phyloP scores from a whole-genome alignment of 306 rosid genomes.

The Vigna mungo region DNA sequence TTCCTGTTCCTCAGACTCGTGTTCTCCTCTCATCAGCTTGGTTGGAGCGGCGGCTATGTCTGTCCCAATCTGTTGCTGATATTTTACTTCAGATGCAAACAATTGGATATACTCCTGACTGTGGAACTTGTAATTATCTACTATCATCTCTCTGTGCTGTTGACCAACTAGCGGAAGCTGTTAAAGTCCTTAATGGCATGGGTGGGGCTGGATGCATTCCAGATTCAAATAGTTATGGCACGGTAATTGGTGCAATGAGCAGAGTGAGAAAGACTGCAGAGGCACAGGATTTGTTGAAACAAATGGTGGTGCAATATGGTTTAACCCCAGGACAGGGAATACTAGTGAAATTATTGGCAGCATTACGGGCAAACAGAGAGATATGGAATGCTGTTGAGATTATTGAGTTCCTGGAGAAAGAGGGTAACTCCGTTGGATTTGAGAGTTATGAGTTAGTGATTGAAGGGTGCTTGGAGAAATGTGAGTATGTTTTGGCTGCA shows the following conservation, averaged over 20 bases:
- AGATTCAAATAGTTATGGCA: constrained; percentile 66
- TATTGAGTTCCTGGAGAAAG: constrained; percentile 67
- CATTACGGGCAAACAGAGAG: constrained; percentile 75
- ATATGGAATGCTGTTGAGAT: constrained; percentile 71
- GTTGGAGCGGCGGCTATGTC: constrained; percentile 52
- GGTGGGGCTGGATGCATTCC: constrained; percentile 79
- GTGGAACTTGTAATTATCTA: constrained; percentile 68
- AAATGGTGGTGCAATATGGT: constrained; percentile 65
- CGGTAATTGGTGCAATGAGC: constrained; percentile 67
- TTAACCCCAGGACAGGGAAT: constrained; percentile 75
- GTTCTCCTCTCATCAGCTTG: constrained; percentile 75
- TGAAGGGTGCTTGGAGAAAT: constrained; percentile 79
- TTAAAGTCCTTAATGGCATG: constrained; percentile 75
- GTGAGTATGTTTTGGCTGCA: constrained; percentile 77
- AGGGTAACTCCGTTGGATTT: constrained; percentile 63
- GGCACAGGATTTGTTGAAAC: constrained; percentile 62
- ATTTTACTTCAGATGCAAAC: constrained; percentile 70
- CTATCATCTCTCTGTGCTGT: constrained; percentile 72
- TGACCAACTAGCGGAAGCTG: constrained; percentile 72
- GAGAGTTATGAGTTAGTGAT: constrained; percentile 79
- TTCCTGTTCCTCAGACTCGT: constrained; percentile 68
- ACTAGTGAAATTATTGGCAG: constrained; percentile 55
- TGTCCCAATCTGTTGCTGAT: constrained; percentile 53
- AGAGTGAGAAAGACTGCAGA: constrained; percentile 59
- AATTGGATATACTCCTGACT: constrained; percentile 73